phyloP scores from a whole-genome alignment of 108 stramenopile species.

The Schizochytrium sp. region DNA sequence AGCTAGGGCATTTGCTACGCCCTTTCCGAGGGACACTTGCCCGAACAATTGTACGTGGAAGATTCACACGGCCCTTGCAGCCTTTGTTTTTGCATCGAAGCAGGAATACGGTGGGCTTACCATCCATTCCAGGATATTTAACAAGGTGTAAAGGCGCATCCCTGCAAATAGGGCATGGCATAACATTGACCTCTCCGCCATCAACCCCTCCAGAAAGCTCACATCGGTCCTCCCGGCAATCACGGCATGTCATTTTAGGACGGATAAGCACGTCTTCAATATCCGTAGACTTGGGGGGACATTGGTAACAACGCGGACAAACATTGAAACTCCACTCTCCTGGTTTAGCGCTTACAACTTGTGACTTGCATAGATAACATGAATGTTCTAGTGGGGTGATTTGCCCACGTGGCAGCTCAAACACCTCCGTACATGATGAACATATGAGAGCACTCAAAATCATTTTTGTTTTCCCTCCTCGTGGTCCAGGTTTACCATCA shows the following conservation, averaged over 20 bases:
- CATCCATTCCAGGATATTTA: neutral
- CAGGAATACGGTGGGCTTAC: neutral
- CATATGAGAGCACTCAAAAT: neutral
- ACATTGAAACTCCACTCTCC: constrained; percentile 44
- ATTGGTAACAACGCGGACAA: constrained; percentile 20
- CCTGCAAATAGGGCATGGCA: neutral
- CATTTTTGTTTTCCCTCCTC: constrained; percentile 45
- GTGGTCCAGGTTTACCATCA: constrained; percentile 23
- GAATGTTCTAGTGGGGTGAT: neutral
- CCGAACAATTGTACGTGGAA: neutral
- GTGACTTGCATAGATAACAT: constrained; percentile 31
- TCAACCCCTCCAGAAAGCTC: constrained; percentile 24
- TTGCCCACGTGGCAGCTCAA: neutral
- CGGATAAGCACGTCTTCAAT: constrained; percentile 21
- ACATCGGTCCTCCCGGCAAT: constrained; percentile 16
- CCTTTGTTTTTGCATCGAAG: constrained; percentile 6
- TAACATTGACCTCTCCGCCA: neutral
- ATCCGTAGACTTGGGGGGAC: neutral
- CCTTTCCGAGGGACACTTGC: neutral
- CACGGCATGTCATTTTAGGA: neutral
- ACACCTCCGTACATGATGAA: neutral
- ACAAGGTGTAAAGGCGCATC: neutral
- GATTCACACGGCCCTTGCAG: neutral
- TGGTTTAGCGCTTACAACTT: constrained; percentile 21
- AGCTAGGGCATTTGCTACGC: neutral